Conservation (phyloP, 768 basidiomycete genomes). For the Russula earlei region DNA sequence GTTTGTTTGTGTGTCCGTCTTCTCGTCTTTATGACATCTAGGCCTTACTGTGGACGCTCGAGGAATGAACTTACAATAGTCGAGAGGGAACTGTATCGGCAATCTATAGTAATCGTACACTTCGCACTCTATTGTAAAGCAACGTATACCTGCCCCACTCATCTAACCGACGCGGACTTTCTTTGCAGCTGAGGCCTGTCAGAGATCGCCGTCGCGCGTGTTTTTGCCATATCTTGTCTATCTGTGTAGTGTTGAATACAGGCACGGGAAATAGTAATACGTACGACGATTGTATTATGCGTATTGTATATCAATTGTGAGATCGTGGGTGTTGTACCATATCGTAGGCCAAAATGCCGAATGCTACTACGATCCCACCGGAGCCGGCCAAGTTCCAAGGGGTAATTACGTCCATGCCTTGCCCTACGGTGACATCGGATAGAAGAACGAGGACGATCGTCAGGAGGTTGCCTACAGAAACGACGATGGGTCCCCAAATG, state of each 20-base stretch:
- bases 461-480: slow-evolving; percentile 86
- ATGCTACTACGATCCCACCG: slow-evolving; percentile 71
- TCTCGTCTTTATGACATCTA: too few species aligned
- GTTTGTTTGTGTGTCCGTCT: too few species aligned
- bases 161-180: too few species aligned
- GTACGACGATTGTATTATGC: too few species aligned
- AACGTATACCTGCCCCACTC: too few species aligned
- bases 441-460: slow-evolving; percentile 85
- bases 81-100: too few species aligned
- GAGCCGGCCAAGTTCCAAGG: slow-evolving; percentile 69
- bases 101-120: too few species aligned
- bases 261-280: not conserved
- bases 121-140: too few species aligned
- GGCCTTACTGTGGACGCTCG: too few species aligned
- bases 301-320: not conserved
- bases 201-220: too few species aligned
- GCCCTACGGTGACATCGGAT: slow-evolving; percentile 67
- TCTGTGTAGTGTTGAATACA: not conserved
- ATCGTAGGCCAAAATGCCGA: slow-evolving; percentile 69
- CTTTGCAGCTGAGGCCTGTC: too few species aligned
- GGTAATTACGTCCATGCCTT: slow-evolving; percentile 50
- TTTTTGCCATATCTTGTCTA: not conserved
- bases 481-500: slow-evolving; percentile 80
- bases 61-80: too few species aligned
- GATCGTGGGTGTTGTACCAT: slow-evolving; percentile 33